Evolutionary conservation across 805 yeast genomes (phyloP), one percentile per base, ranked within the genome.

Genomic region (Metschnikowia noctiluminum): DNA sequence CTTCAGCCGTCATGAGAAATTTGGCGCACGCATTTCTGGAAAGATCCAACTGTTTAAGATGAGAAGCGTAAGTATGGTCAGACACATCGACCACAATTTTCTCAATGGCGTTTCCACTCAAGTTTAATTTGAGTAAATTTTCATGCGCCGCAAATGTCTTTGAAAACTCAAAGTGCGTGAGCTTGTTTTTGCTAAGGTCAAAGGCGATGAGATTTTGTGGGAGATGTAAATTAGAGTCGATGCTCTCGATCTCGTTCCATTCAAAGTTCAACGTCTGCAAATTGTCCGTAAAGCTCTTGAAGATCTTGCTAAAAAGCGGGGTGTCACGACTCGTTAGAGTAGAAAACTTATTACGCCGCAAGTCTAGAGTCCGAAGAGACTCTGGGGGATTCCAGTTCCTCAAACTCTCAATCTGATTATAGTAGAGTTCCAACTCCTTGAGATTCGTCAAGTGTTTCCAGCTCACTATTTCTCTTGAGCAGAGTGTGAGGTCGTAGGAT

Each of bases 381-480:
- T 43, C 15, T 21, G 66, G 67, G 2, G 57, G 51, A 1, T 28
- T 5, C 67, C 67, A 62, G 27, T 42, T 46, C 27, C 49, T 46
- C 14, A 68, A 44, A 10, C 45, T 32, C 16, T 44, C 38, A 35
- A 68, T 51, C 28, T 43, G 35, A 50, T 68, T 68, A 40, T 49
- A 51, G 35, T 55, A 54, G 6, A 65, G 48, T 30, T 63, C 64
- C 38, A 69, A 45, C 7, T 56, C 52, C 6, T 50, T 42, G 14
- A 70, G 52, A 26, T 60, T 57, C 0, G 44, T 35, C 48, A 70
- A 51, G 4, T 59, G 55, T 3, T 40, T 40, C 75, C 74, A 70
- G 39, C 47, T 49, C 13, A 52, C 36, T 7, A 46, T 38, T 10
- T 45, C 53, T 2, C 16, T 32, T 1, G 48, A 43, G 16, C 46